Conservation (phyloP, 2,329 filamentous ascomycete species). For the Aspergillus puulaauensis region DNA sequence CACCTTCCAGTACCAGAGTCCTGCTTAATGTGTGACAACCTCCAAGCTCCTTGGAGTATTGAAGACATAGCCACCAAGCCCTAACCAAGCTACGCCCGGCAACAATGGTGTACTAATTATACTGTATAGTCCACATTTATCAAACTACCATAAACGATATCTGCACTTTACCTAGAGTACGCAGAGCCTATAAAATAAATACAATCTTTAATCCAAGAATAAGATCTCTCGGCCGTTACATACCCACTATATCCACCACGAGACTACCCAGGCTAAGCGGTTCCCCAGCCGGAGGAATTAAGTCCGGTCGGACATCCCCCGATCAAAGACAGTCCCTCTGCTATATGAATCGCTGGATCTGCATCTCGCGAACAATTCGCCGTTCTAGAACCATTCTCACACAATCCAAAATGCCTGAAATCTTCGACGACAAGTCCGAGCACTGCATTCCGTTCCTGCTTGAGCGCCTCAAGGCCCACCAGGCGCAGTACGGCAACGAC, state of each 20-base stretch:
- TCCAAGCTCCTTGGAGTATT: not conserved
- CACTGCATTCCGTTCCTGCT: slow-evolving; percentile 78
- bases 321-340: not conserved
- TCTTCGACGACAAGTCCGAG: slow-evolving; percentile 75
- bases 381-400: not conserved
- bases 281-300: slow-evolving; percentile 3
- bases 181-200: not conserved
- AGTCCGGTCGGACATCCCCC: slow-evolving; percentile 11
- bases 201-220: not conserved
- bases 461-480: slow-evolving; percentile 56
- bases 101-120: not conserved
- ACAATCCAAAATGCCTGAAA: slow-evolving; percentile 45
- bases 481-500: slow-evolving; percentile 38
- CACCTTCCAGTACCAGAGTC: too few relatives aligned
- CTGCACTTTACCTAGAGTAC: not conserved
- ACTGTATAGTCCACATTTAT: not conserved
- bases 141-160: not conserved
- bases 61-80: not conserved
- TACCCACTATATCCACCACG: too few relatives aligned
- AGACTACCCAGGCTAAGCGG: not conserved
- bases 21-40: not conserved
- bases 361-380: not conserved
- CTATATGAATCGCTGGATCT: not conserved
- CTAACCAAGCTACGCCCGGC: not conserved
- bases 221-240: too few relatives aligned